Conservation (phyloP, 768 basidiomycete species). For the Gloeopeniophorella convolvens region DNA sequence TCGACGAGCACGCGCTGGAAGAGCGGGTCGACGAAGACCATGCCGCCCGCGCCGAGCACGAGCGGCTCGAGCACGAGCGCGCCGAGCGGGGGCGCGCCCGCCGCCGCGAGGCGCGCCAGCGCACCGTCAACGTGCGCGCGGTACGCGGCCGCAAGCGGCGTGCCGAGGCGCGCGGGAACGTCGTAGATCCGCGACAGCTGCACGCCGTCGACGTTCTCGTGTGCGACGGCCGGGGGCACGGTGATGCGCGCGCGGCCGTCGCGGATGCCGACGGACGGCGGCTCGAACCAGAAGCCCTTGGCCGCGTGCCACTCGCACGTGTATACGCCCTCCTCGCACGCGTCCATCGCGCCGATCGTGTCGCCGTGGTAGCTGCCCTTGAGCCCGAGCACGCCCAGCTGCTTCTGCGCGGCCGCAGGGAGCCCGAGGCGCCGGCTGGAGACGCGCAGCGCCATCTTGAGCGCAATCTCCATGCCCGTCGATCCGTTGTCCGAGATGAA, state of each 20-base stretch:
- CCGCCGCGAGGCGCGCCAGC: constrained; percentile 40
- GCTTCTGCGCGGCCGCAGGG: constrained; percentile 34
- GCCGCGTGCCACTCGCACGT: constrained; percentile 95
- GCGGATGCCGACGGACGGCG: constrained; percentile 69
- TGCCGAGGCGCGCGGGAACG: constrained; percentile 50
- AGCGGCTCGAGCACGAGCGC: constrained; percentile 88
- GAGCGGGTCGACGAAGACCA: constrained; percentile 95
- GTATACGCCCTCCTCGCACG: constrained; percentile 85
- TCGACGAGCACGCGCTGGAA: constrained; percentile 89
- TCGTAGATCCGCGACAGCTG: constrained; percentile 65
- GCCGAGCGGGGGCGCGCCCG: constrained; percentile 42
- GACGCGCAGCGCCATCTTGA: constrained; percentile 92
- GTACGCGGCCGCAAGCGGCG: constrained; percentile 61
- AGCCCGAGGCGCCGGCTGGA: constrained; percentile 40
- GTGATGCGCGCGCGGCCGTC: constrained; percentile 49
- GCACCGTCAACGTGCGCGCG: constrained; percentile 46
- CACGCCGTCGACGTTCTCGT: constrained; percentile 29
- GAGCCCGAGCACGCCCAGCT: constrained; percentile 75
- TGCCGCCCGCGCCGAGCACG: constrained; percentile 92
- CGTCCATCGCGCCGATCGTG: constrained; percentile 97
- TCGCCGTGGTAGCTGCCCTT: constrained; percentile 96
- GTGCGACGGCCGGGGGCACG: constrained; percentile 42
- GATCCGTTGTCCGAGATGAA: constrained; percentile 96
- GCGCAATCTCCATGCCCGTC: constrained; percentile 94
- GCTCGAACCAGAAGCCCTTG: constrained; percentile 90